Base-by-base conservation (phyloP, 345 rosid species). In the Laguncularia racemosa region DNA sequence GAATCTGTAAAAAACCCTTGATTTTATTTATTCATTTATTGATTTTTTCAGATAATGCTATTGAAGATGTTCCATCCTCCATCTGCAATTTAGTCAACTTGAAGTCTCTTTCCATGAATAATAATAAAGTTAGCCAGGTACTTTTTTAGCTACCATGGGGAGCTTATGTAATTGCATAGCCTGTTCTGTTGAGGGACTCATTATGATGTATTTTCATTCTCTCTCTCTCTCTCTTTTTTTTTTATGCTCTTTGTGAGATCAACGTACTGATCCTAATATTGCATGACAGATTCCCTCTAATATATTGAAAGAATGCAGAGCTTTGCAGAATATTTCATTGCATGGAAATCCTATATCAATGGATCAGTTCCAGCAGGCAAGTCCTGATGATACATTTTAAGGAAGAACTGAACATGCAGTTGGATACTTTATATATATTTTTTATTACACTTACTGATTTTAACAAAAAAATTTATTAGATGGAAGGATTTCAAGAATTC, bases 291-390 rank as follows among this genome's bases (percentile, higher is more conserved):
- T 88, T 48, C 95, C 96, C 56, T 59, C 77, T 38, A 76, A 66
- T 63, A 59, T 92, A 57, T 74, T 92, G 82, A 84, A 74, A 77
- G 84, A 92, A 57, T 92, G 98, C 72, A 89, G 80, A 67, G 75
- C 91, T 61, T 91, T 92, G 61, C 98, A 92, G 61, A 92, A 79
- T 70, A 69, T 92, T 19, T 84, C 98, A 48, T 68, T 92, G 71
- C 98, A 92, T 59, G 73, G 69, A 73, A 92, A 92, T 73, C 96
- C 96, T 40, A 84, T 92, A 59, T 79, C 86, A 23, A 84, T 92
- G 93, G 95, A 83, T 71, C 85, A 89, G 75, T 92, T 92, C 78
- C 96, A 92, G 77, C 87, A 81, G 85, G 98, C 78, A 75, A 71
- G 72, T 66, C 64, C 28, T 46, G 60, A 52, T 45, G 38, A 55